phyloP scores from a whole-genome alignment of 2,329 filamentous ascomycete genomes.

The Cadophora malorum region DNA sequence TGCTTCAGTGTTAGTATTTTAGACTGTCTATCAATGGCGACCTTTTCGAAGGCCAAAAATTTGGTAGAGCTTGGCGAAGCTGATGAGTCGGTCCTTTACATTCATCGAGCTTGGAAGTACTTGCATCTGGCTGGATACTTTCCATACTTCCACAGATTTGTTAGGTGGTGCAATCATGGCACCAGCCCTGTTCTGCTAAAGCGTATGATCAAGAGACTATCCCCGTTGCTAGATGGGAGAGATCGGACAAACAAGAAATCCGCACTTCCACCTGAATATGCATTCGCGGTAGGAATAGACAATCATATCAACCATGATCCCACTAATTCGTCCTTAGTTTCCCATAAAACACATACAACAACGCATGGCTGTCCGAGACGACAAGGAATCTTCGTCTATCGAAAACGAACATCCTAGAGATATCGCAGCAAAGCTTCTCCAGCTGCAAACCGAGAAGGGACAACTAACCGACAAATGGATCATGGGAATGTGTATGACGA shows the following conservation, averaged over 20 bases:
- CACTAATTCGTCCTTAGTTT: neutral
- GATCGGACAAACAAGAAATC: slow-evolving; percentile 3
- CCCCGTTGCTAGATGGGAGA: slow-evolving; percentile 1
- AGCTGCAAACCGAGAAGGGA: slow-evolving; percentile 21
- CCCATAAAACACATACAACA: neutral
- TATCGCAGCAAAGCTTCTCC: slow-evolving; percentile 25
- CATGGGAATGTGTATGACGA: slow-evolving; percentile 33
- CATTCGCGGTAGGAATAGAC: slow-evolving; percentile 3
- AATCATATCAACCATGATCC: too few relatives aligned
- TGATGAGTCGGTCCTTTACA: slow-evolving; percentile 22
- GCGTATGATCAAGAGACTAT: neutral
- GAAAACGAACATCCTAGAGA: slow-evolving; percentile 12
- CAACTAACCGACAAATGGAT: slow-evolving; percentile 27
- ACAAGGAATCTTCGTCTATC: neutral
- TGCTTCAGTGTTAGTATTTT: neutral
- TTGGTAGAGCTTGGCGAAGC: slow-evolving; percentile 23
- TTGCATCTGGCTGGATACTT: slow-evolving; percentile 28
- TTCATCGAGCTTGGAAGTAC: slow-evolving; percentile 28
- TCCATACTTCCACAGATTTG: slow-evolving; percentile 19
- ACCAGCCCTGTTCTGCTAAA: neutral
- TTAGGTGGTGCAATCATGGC: slow-evolving; percentile 2
- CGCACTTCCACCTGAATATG: neutral
- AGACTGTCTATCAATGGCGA: slow-evolving; percentile 28
- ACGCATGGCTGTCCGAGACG: neutral
- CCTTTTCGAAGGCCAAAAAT: slow-evolving; percentile 25